Evolutionary conservation across 805 yeast species (phyloP), one percentile per base, ranked within the genome.

Genomic region (Pichia gijzeniarum): DNA sequence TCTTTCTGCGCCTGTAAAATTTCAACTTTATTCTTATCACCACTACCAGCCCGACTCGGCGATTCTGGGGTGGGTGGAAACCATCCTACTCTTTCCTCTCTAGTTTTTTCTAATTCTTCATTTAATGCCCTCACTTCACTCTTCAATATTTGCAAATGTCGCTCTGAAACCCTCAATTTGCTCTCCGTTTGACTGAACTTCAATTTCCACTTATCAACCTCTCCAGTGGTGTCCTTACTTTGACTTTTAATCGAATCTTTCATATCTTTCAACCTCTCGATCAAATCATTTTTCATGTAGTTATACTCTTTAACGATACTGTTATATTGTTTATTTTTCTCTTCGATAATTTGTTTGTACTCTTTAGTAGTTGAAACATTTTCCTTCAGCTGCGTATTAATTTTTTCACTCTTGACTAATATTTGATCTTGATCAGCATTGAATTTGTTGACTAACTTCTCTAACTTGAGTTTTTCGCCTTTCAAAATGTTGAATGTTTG

Each of bases 1-100:
- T 69, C 69, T 49, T 69, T 60, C 55, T 76, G 76, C 40, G 64
- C 63, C 38, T 68, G 67, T 30, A 68, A 56, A 13, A 65, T 52
- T 17, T 50, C 55, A 17, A 58, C 9, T 17, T 46, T 52, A 18
- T 30, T 28, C 7, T 3, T n/a, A 9, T 33, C 19, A 4, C 19
- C 28, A 9, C 30, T 13, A 14, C 6, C 21, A 8, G 20, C 17
- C n/a, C 44, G 35, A 6, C 53, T 40, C n/a, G 62, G 58, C 19
- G 62, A 52, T 18, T 51, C 49, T 4, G 59, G 59, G 12, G 58
- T 55, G 2, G 57, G 46, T 14, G 66, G 58, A 27, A 22, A 43
- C 49, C 48, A 45, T 14, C 42, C 51, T 53, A 12, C 52, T 41
- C 17, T 57, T 53, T 27, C 13, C 30, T 35, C 13, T 35, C 42